A percentile compares a stretch with the other conserved stretches of the same genome.
Evolutionary conservation across 2,329 filamentous ascomycete species (phyloP).

Genomic region (Lojkania enalia): DNA sequence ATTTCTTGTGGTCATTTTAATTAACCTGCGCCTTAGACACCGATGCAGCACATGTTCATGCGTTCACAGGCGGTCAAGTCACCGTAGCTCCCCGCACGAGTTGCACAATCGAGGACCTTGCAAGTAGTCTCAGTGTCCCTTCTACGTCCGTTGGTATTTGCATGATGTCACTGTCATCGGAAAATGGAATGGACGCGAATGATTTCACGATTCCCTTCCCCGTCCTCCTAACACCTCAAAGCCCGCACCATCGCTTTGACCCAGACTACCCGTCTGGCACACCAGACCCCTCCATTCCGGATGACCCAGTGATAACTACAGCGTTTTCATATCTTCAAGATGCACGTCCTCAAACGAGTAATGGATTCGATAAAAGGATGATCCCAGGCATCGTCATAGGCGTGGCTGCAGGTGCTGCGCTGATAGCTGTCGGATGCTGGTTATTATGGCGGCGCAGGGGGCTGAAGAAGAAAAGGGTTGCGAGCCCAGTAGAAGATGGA

Average conservation of each 20-base stretch:
- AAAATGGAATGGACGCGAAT: neutral
- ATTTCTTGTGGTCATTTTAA: too few relatives aligned
- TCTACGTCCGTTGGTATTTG: conserved; percentile 8
- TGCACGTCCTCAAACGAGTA: neutral
- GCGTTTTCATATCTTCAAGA: too few relatives aligned
- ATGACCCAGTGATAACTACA: neutral
- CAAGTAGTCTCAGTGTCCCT: conserved; percentile 1
- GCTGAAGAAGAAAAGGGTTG: neutral
- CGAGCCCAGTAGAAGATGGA: too few relatives aligned
- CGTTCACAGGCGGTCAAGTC: too few relatives aligned
- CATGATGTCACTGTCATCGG: conserved; percentile 1
- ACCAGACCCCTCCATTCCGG: neutral
- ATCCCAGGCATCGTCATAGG: neutral
- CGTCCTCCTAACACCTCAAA: neutral
- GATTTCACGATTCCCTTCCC: conserved; percentile 10
- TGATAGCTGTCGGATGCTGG: neutral
- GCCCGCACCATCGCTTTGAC: conserved; percentile 5
- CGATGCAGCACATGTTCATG: too few relatives aligned
- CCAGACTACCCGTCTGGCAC: conserved; percentile 4
- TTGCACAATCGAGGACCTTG: conserved; percentile 3
- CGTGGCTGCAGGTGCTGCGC: neutral
- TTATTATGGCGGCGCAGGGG: neutral
- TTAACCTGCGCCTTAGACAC: too few relatives aligned
- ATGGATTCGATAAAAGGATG: neutral
- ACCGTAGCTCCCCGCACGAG: too few relatives aligned